phyloP scores from a whole-genome alignment of 805 yeast genomes.

The Wickerhamomyces chambardii region DNA sequence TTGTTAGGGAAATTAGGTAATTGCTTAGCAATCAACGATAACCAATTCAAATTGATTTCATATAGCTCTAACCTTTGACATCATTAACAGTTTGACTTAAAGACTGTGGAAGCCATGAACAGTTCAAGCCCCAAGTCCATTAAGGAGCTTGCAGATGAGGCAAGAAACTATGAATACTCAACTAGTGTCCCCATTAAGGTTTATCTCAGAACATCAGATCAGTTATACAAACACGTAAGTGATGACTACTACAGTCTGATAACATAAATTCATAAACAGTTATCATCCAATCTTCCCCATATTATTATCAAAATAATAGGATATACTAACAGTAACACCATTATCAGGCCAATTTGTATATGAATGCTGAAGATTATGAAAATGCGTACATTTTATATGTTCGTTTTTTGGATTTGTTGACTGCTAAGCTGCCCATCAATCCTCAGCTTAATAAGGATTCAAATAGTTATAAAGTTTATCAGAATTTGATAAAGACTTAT shows the following conservation, averaged over 20 bases:
- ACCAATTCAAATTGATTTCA: too few relatives aligned
- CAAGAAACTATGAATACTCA: constrained; percentile 45
- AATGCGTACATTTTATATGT: constrained; percentile 49
- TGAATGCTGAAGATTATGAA: constrained; percentile 29
- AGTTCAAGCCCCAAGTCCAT: constrained; percentile 3
- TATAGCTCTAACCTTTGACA: too few relatives aligned
- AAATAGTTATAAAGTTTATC: constrained; percentile 7
- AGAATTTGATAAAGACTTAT: constrained; percentile 11
- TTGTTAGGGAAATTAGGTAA: too few relatives aligned
- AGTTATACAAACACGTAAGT: constrained; percentile 32
- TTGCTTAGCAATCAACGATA: too few relatives aligned
- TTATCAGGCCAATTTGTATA: constrained; percentile 33
- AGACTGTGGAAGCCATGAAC: not conserved
- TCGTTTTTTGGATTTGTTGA: constrained; percentile 49
- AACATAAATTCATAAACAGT: too few relatives aligned
- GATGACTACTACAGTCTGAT: constrained; percentile 1
- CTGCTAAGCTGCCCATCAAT: constrained; percentile 35
- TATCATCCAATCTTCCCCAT: too few relatives aligned
- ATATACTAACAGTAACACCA: too few relatives aligned
- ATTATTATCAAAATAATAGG: too few relatives aligned
- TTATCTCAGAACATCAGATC: constrained; percentile 47
- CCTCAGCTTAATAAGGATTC: constrained; percentile 28
- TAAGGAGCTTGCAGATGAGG: constrained; percentile 34
- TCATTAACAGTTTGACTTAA: too few relatives aligned
- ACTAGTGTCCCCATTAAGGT: constrained; percentile 36